Evolutionary conservation across 352 stramenopile species (phyloP).

Genomic region (Phytophthora agathidicida): DNA sequence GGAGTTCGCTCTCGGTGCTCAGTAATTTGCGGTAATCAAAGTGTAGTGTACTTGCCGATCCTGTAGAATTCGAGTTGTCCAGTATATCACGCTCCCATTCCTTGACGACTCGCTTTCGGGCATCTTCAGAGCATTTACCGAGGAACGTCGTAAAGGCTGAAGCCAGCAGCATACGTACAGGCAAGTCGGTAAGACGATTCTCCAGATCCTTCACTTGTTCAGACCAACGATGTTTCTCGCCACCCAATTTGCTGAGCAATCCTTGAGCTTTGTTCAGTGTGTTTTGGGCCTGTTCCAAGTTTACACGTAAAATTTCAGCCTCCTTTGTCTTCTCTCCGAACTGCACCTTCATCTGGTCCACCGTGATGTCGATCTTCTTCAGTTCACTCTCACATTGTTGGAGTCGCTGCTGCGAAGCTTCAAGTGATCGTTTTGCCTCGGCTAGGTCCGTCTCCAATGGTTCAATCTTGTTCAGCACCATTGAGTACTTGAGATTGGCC

Average conservation of each 20-base stretch:
- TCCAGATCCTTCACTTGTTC: conserved; percentile 90
- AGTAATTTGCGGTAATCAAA: conserved; percentile 91
- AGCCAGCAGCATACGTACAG: conserved; percentile 91
- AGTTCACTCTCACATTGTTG: conserved; percentile 92
- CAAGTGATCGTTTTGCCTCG: conserved; percentile 87
- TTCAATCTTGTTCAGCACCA: conserved; percentile 96
- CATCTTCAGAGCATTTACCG: conserved; percentile 91
- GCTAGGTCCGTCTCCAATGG: conserved; percentile 92
- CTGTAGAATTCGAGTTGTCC: conserved; percentile 34
- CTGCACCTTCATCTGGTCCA: conserved; percentile 91
- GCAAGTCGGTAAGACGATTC: conserved; percentile 76
- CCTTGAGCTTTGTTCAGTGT: conserved; percentile 93
- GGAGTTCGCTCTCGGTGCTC: conserved; percentile 92
- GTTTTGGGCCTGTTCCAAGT: conserved; percentile 87
- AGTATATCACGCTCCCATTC: conserved; percentile 83
- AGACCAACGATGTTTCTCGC: conserved; percentile 93
- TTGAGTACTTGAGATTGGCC: conserved; percentile 94
- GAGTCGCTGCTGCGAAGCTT: conserved; percentile 88
- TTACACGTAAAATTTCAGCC: conserved; percentile 89
- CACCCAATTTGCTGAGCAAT: conserved; percentile 90
- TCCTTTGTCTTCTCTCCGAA: conserved; percentile 94
- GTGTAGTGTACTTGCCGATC: conserved; percentile 27
- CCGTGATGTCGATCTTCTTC: conserved; percentile 89
- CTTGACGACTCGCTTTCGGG: conserved; percentile 73
- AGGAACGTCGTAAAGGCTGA: conserved; percentile 95